Percentiles rank a stretch among this genome's conserved stretches.
Conservation (phyloP, 1,139 yeast species). For the Diutina mesorugosa region DNA sequence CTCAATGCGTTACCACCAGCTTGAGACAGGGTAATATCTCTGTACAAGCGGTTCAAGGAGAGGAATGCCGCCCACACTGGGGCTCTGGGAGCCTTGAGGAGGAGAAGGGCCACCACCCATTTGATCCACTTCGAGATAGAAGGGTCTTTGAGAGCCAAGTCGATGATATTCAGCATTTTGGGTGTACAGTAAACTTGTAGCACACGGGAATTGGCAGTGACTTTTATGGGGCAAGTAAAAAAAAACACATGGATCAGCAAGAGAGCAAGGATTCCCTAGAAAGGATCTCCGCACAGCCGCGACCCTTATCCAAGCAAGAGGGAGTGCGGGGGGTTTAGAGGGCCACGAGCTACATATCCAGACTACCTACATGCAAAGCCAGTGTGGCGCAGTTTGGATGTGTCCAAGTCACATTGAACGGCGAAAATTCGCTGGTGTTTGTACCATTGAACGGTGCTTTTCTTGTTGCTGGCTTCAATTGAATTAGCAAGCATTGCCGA, state of each 20-base stretch:
- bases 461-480: background rate
- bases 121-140: background rate
- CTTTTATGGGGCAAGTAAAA: background rate
- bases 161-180: background rate
- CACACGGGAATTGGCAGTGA: background rate
- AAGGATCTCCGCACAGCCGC: background rate
- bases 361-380: background rate
- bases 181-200: background rate
- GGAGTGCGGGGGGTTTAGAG: background rate
- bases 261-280: background rate
- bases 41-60: background rate
- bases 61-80: conserved; percentile 1
- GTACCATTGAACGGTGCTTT: background rate
- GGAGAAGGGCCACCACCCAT: background rate
- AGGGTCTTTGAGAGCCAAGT: background rate
- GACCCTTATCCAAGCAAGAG: background rate
- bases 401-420: background rate
- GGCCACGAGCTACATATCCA: background rate
- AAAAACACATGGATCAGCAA: background rate
- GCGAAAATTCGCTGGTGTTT: background rate
- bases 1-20: background rate
- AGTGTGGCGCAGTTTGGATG: background rate
- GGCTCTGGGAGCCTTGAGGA: background rate
- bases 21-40: background rate
- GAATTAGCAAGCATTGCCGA: background rate